Conservation (phyloP, 2,329 filamentous ascomycete species). For the Sclerotinia borealis region DNA sequence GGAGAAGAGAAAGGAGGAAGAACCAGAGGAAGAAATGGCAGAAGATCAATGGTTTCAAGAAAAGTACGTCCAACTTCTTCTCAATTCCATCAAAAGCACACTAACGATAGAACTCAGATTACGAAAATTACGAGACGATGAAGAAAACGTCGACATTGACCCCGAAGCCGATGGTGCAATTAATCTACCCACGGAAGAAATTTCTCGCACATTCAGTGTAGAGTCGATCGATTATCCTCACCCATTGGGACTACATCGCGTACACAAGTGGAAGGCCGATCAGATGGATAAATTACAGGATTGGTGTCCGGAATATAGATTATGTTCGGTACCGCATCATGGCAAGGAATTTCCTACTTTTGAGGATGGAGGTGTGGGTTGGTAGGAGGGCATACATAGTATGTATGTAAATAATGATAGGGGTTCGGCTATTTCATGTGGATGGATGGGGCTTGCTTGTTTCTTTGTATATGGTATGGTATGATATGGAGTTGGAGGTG, state of each 20-base stretch:
- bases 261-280: conserved; percentile 25
- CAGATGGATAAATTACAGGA: conserved; percentile 21
- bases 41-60: conserved; percentile 32
- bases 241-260: conserved; percentile 31
- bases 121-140: conserved; percentile 19
- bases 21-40: conserved; percentile 14
- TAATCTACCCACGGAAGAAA: conserved; percentile 27
- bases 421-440: conserved; percentile 4
- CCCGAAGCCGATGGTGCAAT: conserved; percentile 22
- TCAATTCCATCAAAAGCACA: neutral
- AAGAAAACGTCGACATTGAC: conserved; percentile 19
- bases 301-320: conserved; percentile 27
- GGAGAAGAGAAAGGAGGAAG: neutral
- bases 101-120: conserved; percentile 17
- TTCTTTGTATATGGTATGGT: neutral
- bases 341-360: conserved; percentile 2
- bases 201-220: conserved; percentile 30
- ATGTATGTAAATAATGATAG: conserved; percentile 1
- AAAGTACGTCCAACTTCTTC: conserved; percentile 17
- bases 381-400: neutral
- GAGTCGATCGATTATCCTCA: conserved; percentile 31
- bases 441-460: neutral
- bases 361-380: conserved; percentile 2
- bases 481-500: neutral
- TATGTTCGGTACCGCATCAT: conserved; percentile 17